Evolutionary conservation across 352 stramenopile species (phyloP).

Genomic region (Pythium pyrilobum): DNA sequence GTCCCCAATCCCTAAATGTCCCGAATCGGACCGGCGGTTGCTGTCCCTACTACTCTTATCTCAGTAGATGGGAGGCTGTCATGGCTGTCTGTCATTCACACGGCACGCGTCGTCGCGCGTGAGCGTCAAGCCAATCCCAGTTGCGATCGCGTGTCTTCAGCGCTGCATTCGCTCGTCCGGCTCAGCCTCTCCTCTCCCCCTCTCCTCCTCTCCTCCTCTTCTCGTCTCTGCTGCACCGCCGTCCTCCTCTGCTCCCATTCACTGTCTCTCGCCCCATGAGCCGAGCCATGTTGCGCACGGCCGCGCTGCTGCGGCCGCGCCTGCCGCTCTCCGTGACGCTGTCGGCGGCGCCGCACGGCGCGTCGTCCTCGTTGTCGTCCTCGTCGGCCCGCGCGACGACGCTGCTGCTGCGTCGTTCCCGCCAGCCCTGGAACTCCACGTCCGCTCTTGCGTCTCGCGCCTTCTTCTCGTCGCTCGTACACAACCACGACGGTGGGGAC

Average conservation of each 20-base stretch:
- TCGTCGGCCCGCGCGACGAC: background rate
- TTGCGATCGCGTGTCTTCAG: background rate
- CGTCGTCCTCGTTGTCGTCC: background rate
- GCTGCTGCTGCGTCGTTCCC: background rate
- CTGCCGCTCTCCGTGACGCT: conserved; percentile 2
- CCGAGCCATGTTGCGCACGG: conserved; percentile 15
- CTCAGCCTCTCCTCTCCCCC: background rate
- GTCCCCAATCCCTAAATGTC: background rate
- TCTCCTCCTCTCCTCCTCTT: background rate
- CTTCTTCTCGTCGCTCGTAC: conserved; percentile 19
- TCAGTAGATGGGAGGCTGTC: background rate
- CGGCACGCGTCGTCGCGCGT: background rate
- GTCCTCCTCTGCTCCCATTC: background rate
- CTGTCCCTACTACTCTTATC: background rate
- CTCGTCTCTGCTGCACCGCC: background rate
- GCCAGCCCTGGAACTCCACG: no score
- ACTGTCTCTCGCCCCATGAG: no score
- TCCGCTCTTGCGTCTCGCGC: no score
- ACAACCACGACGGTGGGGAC: conserved; percentile 15
- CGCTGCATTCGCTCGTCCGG: background rate
- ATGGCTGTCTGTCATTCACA: background rate
- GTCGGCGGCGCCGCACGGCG: background rate
- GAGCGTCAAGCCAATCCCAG: background rate
- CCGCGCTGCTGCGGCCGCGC: conserved; percentile 13
- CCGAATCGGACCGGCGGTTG: no score